Base-by-base conservation (phyloP, 2,329 filamentous ascomycete genomes). In the Ceratocystis ficicola region DNA sequence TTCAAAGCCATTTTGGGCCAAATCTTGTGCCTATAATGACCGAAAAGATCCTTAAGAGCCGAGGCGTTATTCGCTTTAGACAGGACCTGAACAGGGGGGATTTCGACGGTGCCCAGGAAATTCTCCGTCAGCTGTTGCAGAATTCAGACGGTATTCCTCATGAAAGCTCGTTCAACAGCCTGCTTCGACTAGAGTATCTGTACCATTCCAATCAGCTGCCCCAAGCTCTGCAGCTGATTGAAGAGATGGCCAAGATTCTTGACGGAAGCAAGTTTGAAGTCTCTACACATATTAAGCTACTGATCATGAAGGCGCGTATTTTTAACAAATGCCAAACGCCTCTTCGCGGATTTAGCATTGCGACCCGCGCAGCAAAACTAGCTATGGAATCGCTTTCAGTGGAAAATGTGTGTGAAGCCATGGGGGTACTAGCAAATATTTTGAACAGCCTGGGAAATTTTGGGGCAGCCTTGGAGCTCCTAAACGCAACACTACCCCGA, bases 321-420 rank as follows among this genome's bases (percentile, higher is more conserved):
- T 84, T 90, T 66, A 82, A 84, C 65, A 82, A 81, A 69, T 83
- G 83, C 55, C 87, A 86, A 1, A 83, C 86, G 2, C 82, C 90
- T 0, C 83, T 89, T 70, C 83, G 87, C 68, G 90, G 85, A 0
- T 90, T 96, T 73, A 90, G 88, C 1, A 80, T 92, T 4, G 85
- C 85, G 3, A 79, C 95, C 71, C 82, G 89, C 55, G 90, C 90
- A 0, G 86, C 88, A 2, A 86, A 82, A 71, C 83, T 90, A 20
- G 86, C 89, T 0, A 85, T 88, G 78, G 82, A 85, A 60, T 83
- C 87, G 1, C 81, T 85, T 1, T 76, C 93, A 6, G 79, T 92
- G 17, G 82, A 84, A 0, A 81, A 82, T 20, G 77, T 96, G 6
- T 94, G 90, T 85, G 83, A 87, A 68, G 84, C 89, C 0, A 80